Evolutionary conservation across 495 filamentous ascomycete genomes (phyloP), one percentile per base, ranked within the genome.

Genomic region (Aspergillus coremiiformis): DNA sequence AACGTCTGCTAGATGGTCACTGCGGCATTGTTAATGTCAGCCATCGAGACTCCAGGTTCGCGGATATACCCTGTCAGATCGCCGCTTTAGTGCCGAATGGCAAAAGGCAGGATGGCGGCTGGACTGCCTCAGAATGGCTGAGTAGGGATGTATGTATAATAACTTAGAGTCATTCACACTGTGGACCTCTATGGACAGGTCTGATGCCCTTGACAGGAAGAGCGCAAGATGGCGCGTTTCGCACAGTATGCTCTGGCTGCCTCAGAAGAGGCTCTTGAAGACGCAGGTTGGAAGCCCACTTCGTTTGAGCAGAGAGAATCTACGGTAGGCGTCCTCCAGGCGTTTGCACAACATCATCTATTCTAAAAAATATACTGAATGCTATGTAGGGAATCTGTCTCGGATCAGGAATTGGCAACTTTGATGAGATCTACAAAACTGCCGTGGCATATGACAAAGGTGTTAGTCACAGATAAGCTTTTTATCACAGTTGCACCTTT

Each of bases 391-490:
- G 93, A 1, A 84, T 97, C 5, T 95, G 91, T 61, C 70, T 98
- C 15, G 93, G 93, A n/a, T 96, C 90, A 41, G 93, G 93, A 3
- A 97, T 98, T 61, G 93, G 93, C 6, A 95, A 89, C 63, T 78
- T 98, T 32, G 86, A 94, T 20, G 90, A 95, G 56, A 79, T 93
- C 8, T 95, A 92, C 67, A 70, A 84, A 53, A 92, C 90, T 1
- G 89, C 86, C 37, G 63, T 95, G 39, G 79, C 80, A 2, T 94
- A 85, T 68, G 77, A 86, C 33, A 77, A 81, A 72, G 82, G 84
- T 53, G 90, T 90, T 56, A 71, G 80, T 71, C 29, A 43, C 30
- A 9, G 9, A 21, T 17, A 21, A 26, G 6, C 51, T 27, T 32
- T 14, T 21, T 29, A 37, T 52, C 4, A 24, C 9, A 17, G 35